phyloP scores from a whole-genome alignment of 441 rosid species.

The Adansonia rubrostipa region DNA sequence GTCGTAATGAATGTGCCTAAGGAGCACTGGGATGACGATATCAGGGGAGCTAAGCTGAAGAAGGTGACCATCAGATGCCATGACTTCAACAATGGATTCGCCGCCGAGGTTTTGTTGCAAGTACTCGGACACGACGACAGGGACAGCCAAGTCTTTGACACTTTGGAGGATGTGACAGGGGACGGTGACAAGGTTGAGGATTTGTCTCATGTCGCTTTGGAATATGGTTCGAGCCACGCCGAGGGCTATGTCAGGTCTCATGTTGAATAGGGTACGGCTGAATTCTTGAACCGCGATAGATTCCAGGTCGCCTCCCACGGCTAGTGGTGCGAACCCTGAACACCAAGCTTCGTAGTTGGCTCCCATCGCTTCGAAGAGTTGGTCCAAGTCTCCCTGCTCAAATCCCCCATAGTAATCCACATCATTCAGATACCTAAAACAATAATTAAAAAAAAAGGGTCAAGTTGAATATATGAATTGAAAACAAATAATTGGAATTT shows the following conservation, averaged over 20 bases:
- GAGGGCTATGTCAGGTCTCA: conserved; percentile 92
- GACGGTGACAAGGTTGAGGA: conserved; percentile 56
- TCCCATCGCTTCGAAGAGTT: conserved; percentile 78
- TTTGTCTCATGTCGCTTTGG: conserved; percentile 74
- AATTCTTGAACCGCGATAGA: conserved; percentile 89
- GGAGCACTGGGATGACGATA: conserved; percentile 65
- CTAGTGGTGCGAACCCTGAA: conserved; percentile 81
- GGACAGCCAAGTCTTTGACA: conserved; percentile 84
- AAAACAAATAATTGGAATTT: background rate
- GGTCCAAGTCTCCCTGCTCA: conserved; percentile 76
- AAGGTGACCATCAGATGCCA: conserved; percentile 82
- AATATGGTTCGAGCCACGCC: conserved; percentile 72
- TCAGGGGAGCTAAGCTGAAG: conserved; percentile 96
- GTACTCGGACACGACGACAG: conserved; percentile 74
- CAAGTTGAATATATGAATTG: background rate
- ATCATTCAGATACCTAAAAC: conserved; percentile 61
- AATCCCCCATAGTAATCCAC: conserved; percentile 87
- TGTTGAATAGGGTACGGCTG: conserved; percentile 90
- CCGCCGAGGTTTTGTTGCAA: conserved; percentile 67
- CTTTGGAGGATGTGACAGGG: conserved; percentile 94
- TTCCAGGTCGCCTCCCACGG: conserved; percentile 89
- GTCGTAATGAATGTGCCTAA: conserved; percentile 71
- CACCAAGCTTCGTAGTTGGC: conserved; percentile 88
- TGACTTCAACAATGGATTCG: conserved; percentile 79
- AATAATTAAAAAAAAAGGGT: background rate